Percentiles rank a stretch among this genome's conserved stretches.
phyloP scores from a whole-genome alignment of 2,329 filamentous ascomycete genomes.

The Sporothrix humicola region DNA sequence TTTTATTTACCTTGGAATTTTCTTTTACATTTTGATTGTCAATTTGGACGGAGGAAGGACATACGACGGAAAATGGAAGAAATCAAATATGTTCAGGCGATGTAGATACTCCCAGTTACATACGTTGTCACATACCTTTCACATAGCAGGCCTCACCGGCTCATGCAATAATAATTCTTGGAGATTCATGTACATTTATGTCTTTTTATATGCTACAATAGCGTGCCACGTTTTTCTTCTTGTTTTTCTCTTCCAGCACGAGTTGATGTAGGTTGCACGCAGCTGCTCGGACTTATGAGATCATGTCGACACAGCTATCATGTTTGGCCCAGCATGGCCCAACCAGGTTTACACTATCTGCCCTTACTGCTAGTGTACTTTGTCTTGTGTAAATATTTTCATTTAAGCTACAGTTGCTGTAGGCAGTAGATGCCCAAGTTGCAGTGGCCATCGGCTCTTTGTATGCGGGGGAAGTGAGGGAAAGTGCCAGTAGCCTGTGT shows the following conservation, averaged over 20 bases:
- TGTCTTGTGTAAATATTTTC: too few relatives aligned
- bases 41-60: background rate
- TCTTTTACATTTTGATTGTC: background rate
- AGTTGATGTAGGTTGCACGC: too few relatives aligned
- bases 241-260: too few relatives aligned
- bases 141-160: background rate
- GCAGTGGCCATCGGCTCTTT: background rate
- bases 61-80: constrained; percentile 5
- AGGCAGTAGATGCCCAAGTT: background rate
- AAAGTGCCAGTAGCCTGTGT: background rate
- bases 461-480: constrained; percentile 14
- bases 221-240: background rate
- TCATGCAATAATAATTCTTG: constrained; percentile 2
- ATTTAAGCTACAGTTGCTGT: too few relatives aligned
- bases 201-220: background rate
- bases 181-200: background rate
- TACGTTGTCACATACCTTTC: constrained; percentile 5
- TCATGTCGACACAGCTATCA: too few relatives aligned
- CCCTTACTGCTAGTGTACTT: too few relatives aligned
- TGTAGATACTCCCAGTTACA: constrained; percentile 10
- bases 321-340: too few relatives aligned
- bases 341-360: too few relatives aligned
- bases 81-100: background rate
- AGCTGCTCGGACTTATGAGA: too few relatives aligned
- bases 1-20: background rate